A percentile compares a stretch with the other conserved stretches of the same genome.
Conservation (phyloP, 1,284 basidiomycete genomes). For the Ustilago tritici region DNA sequence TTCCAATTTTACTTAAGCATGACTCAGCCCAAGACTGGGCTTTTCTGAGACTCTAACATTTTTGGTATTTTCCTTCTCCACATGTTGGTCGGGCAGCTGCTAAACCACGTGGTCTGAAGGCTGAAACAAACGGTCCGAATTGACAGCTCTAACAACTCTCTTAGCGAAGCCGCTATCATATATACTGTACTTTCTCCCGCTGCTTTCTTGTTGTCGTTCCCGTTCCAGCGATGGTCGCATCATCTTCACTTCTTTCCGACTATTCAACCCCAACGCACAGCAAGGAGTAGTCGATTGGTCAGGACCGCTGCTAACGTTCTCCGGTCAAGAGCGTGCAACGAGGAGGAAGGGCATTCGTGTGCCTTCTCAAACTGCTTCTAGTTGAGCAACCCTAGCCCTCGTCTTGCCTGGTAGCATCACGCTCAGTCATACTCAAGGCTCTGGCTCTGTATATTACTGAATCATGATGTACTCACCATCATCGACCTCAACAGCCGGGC, state of each 20-base stretch:
- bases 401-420: too few species aligned
- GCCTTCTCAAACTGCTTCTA: too few species aligned
- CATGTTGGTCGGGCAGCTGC: not conserved
- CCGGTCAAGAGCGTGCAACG: not conserved
- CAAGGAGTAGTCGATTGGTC: not conserved
- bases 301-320: not conserved
- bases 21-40: not conserved
- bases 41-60: not conserved
- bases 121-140: not conserved
- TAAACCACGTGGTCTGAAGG: conserved; percentile 5
- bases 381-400: too few species aligned
- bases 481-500: not conserved
- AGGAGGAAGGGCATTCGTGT: not conserved
- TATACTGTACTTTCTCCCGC: not conserved
- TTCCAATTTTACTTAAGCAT: conserved; percentile 3
- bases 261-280: not conserved
- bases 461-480: not conserved
- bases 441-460: not conserved
- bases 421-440: not conserved
- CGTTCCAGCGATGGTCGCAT: not conserved
- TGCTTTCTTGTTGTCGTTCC: not conserved
- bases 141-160: not conserved
- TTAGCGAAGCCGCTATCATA: too few species aligned
- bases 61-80: not conserved
- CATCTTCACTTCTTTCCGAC: not conserved